Evolutionary conservation across 148 eudicot genomes (phyloP), one percentile per base, ranked within the genome.

Genomic region (Amaranthus palmeri): DNA sequence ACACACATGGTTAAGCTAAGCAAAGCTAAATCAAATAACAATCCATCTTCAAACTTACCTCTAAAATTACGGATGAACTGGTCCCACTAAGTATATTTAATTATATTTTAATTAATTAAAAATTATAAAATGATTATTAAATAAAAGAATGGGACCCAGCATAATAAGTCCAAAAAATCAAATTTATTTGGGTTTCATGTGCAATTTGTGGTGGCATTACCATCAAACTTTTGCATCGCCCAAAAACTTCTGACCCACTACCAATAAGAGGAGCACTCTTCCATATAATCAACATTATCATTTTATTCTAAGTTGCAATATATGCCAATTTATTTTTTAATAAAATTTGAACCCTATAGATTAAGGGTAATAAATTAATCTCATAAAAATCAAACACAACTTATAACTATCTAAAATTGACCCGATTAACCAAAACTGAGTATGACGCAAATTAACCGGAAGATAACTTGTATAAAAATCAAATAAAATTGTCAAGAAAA

Each of bases 161-260:
- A 49, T 5, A 66, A 47, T 65, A 18, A 17, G 58, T 58, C 57
- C 77, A 55, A 67, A 50, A 57, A 40, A 57, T 58, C 50, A 67
- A 67, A 67, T 56, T 48, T 74, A 59, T 67, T 67, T 74, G 77
- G 77, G 43, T 67, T 46, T 41, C 77, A 56, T 67, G 66, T 50
- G 66, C 72, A 42, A 43, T 65, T 55, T 55, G 64, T 52, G 54
- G 46, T 67, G 36, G 50, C 63, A 70, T 65, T 70, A 7, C 50
- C 10, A 58, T 25, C 43, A 7, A 58, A 18, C 51, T 53, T 59
- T 41, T 42, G 0, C 12, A 65, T 40, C 55, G 1, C 54, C 17
- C 43, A 25, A 25, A 25, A 25, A 25, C 14, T 51, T 25, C 72
- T 49, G 36, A 69, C 50, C 56, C 9, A 40, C 68, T 17, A n/a